Base-by-base conservation (phyloP, 2,329 filamentous ascomycete genomes). In the Alternaria sp. region DNA sequence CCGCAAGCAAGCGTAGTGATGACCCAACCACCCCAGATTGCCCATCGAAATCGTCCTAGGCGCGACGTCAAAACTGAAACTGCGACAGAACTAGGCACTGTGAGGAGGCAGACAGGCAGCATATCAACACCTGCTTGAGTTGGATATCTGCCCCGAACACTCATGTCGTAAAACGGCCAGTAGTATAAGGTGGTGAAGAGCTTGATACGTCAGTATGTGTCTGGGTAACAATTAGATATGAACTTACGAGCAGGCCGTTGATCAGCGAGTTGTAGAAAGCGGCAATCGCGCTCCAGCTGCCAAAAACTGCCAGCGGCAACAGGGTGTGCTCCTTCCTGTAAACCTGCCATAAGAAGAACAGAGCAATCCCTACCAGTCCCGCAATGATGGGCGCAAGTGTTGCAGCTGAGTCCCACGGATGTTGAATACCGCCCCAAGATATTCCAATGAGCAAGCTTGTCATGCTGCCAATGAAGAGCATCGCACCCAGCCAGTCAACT, bases 141-240 rank as follows among this genome's bases (percentile, higher is more conserved):
- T 2, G 78, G 62, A 1, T 76, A 72, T 28, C 74, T 66, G 38
- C 67, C 71, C 54, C 77, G 73, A 28, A 79, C 73, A 5, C 78
- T 70, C 59, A 78, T 74, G 44, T 79, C 75, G 60, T 81, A 83
- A 48, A 83, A 69, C 0, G 79, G 72, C 47, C 80, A 67, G 58
- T 81, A 82, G 64, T 83, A 82, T 4, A 83, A 61, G 24, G 77
- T 76, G 7, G 74, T 74, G 46, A 80, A 80, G 18, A 83, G 64
- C 81, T 83, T 53, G 30, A 28, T 6, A 16, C 30, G 49, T 49
- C 32, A 34, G 47, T 49, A 20, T 57, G 30, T 16, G 39, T n/a
- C 1, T 36, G 5, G 16, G 16, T 4, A 28, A 46, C 7, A 11
- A 8, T 8, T 22, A 3, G 4, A 16, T 8, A 4, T 41, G 12